Conservation (phyloP, 345 rosid species). For the Rhizophora apiculata region DNA sequence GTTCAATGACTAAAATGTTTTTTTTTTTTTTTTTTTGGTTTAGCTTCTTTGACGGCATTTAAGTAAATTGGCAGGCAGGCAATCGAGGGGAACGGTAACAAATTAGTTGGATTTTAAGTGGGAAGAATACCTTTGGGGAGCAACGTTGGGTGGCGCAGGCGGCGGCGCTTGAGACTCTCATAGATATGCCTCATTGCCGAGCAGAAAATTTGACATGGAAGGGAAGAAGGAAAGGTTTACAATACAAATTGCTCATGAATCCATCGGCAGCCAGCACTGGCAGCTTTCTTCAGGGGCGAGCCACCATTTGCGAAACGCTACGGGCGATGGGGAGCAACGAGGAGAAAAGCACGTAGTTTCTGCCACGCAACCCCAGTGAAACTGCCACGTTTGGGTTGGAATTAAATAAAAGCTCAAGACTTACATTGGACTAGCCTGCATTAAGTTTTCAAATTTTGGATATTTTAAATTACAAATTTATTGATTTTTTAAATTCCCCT, state of each 20-base stretch:
- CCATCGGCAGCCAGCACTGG: slow-evolving; percentile 5
- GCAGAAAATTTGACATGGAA: slow-evolving; percentile 9
- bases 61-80: not conserved
- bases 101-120: not conserved
- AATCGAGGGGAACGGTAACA: not conserved
- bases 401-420: no score
- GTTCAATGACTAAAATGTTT: no score
- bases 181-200: slow-evolving; percentile 65
- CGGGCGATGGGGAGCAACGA: no score
- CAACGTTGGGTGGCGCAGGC: slow-evolving; percentile 40
- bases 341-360: no score
- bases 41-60: not conserved
- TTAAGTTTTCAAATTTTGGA: no score
- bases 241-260: slow-evolving; percentile 5
- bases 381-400: slow-evolving; percentile 25
- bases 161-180: slow-evolving; percentile 44
- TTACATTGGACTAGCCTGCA: no score
- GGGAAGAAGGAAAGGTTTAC: slow-evolving; percentile 1
- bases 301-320: no score
- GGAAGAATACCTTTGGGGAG: slow-evolving; percentile 33
- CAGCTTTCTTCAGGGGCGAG: no score
- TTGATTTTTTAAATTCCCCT: no score
- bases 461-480: no score
- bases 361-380: not conserved
- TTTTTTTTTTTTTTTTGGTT: no score